Base-by-base conservation (phyloP, 306 rosid species). In the Ochetophila trinervis region DNA sequence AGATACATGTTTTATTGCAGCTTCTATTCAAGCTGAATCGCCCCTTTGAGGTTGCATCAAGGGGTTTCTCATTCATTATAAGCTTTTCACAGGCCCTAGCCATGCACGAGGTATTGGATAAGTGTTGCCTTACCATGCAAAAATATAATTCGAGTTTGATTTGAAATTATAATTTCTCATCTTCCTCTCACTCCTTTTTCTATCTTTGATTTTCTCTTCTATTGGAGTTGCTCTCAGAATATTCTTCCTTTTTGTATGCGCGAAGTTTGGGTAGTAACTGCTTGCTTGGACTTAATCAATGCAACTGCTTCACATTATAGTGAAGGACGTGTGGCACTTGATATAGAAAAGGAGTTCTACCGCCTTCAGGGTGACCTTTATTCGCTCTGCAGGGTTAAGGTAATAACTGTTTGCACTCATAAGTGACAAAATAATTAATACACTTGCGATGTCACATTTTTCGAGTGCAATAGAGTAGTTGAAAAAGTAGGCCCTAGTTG, bases 311-410 rank as follows among this genome's bases (percentile, higher is more conserved):
- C 90, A 63, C 88, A 77, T 76, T 86, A 84, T 84, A 75, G 62
- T 20, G 90, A 87, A 62, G 97, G 87, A 60, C 82, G 74, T 57
- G 80, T 82, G 66, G 80, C 79, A 62, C 83, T 84, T 67, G 97
- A 90, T 53, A 63, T 83, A 72, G 97, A 93, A 77, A 93, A 90
- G 80, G 97, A 90, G 85, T 90, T 86, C 71, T 88, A 78, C 76
- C 94, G 88, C 61, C 88, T 93, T 72, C 83, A 76, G 74, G 99
- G 97, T 66, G 99, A 93, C 75, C 87, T 93, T 63, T 88, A 88
- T 76, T 93, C 99, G 18, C 86, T 88, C 47, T 87, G 96, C 81
- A 81, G 99, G 74, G 85, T 87, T 55, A 93, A 93, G 99, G 99
- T 93, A 82, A 49, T 65, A 71, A 65, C 60, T 77, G 63, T 57